Evolutionary conservation across 352 stramenopile species (phyloP).

Genomic region (Pythium phragmitis): DNA sequence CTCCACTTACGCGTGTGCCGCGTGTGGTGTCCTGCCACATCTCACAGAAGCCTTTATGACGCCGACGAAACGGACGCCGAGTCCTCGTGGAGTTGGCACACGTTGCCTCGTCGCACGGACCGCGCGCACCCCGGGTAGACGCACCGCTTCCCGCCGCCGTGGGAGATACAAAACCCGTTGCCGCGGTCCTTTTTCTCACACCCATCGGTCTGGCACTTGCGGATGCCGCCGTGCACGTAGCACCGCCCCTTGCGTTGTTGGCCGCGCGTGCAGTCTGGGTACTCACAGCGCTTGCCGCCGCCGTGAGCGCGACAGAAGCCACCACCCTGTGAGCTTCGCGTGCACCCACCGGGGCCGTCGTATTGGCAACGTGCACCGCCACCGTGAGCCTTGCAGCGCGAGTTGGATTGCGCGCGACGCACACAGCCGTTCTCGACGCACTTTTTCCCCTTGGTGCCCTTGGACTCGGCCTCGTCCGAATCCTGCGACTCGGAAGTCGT

Average conservation of each 20-base stretch:
- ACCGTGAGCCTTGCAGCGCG: constrained; percentile 76
- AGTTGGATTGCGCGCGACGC: constrained; percentile 78
- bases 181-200: constrained; percentile 88
- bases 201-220: constrained; percentile 64
- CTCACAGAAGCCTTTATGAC: background rate
- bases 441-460: constrained; percentile 65
- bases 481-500: constrained; percentile 23
- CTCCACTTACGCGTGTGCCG: too few relatives aligned
- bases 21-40: too few relatives aligned
- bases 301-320: constrained; percentile 79
- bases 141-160: constrained; percentile 62
- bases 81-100: constrained; percentile 62
- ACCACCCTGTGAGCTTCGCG: constrained; percentile 69
- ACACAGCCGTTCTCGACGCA: constrained; percentile 62
- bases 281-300: constrained; percentile 82
- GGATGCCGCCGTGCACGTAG: constrained; percentile 84
- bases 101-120: constrained; percentile 51
- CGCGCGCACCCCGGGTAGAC: constrained; percentile 41
- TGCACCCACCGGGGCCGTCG: constrained; percentile 54
- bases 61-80: constrained; percentile 2
- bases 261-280: constrained; percentile 60
- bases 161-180: constrained; percentile 73
- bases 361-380: constrained; percentile 75
- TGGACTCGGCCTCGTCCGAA: constrained; percentile 23
- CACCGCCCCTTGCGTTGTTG: constrained; percentile 82